Evolutionary conservation across 192 early-diverging fungal genomes (phyloP), one percentile per base, ranked within the genome.

Genomic region (Globomyces pollinis-pini): DNA sequence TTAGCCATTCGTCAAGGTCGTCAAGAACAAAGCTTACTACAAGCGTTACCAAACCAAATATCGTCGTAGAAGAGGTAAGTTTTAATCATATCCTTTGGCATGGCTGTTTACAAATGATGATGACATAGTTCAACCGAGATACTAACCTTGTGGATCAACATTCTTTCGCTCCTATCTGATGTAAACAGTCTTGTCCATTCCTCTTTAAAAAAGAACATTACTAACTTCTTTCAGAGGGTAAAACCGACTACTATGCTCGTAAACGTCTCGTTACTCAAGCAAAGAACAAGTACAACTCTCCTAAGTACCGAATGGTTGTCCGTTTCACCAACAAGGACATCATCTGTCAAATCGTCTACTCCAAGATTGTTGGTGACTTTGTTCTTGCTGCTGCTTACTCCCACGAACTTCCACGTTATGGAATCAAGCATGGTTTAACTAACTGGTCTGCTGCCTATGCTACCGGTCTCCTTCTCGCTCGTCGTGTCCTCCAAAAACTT

Each of bases 261-360:
- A 96, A 96, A 90, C 86, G 90, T 69, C 83, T 99, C 61, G 87
- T 97, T n/a, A 81, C 86, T 70, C 96, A 99, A 82, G 96, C 96
- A 65, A 99, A 99, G 90, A 95, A 96, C 91, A 99, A 96, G 85
- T 99, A 99, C 91, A 99, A 99, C 88, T 89, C 93, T 56, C 94
- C 94, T 76, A 99, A 99, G 88, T 99, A 96, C 89, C 86, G 96
- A 70, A 77, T 99, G 67, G 93, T 96, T 69, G 96, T 99, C 62
- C 93, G 96, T 60, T 88, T 99, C 91, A 96, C 96, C 85, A 96
- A 96, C 91, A 86, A 80, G 61, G 93, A 96, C 81, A 80, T 96
- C 57, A 81, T 97, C 74, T 86, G 85, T 83, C 96, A 99, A 82
- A 84, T 99, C 63, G 84, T 96, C 55, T 96, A 94, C 83, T 88